Conservation (phyloP, 495 filamentous ascomycete species). For the Beverwykella pulmonaria region DNA sequence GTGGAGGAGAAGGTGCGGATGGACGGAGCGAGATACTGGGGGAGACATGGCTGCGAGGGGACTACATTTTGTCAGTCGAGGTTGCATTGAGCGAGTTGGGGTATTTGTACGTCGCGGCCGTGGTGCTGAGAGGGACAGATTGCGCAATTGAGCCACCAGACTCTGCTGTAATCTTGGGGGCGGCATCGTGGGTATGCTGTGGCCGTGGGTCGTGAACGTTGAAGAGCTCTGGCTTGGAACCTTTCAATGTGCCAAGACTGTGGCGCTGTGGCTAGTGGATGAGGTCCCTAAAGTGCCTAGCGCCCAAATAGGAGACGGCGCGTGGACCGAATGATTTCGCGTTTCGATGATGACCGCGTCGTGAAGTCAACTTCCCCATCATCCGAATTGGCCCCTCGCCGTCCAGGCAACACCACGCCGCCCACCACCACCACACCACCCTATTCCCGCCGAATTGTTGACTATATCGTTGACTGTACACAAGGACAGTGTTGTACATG, state of each 20-base stretch:
- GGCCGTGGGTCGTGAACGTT: background rate
- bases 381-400: conserved; percentile 8
- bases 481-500: background rate
- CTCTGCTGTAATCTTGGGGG: conserved; percentile 33
- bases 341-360: conserved; percentile 29
- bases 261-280: conserved; percentile 10
- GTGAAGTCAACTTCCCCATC: background rate
- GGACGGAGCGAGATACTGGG: conserved; percentile 23
- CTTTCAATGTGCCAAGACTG: background rate
- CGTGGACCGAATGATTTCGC: conserved; percentile 30
- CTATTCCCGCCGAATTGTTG: background rate
- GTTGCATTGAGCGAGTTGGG: background rate
- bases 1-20: conserved; percentile 76
- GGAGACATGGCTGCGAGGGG: conserved; percentile 20
- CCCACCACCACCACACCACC: background rate
- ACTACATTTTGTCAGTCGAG: conserved; percentile 12
- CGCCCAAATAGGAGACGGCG: conserved; percentile 6
- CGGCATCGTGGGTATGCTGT: conserved; percentile 28
- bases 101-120: conserved; percentile 36
- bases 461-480: background rate
- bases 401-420: conserved; percentile 3
- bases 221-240: background rate
- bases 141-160: conserved; percentile 35
- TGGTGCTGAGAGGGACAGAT: conserved; percentile 16
- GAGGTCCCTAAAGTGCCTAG: background rate